Evolutionary conservation across 768 basidiomycete genomes (phyloP), one percentile per base, ranked within the genome.

Genomic region (Suillus weaverae): DNA sequence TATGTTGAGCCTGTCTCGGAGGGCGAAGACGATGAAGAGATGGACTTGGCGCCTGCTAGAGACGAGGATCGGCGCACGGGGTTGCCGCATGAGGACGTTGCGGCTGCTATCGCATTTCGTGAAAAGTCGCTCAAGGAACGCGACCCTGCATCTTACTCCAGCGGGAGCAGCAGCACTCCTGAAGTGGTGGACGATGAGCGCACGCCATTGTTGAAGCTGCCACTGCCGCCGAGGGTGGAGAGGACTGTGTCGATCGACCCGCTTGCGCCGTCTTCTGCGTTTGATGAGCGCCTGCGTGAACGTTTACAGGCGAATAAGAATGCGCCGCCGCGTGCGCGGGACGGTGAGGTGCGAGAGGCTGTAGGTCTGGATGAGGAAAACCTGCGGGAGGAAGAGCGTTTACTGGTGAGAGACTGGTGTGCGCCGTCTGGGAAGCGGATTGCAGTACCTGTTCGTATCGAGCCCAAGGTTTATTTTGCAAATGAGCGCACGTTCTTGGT

Each of bases 391-490:
- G 82, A 85, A 26, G 87, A 89, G 67, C 83, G 87, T 66, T 74
- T 89, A 18, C 72, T 91, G 55, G 85, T 83, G 61, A 81, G 89
- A 62, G 85, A 86, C 64, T 93, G 90, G 89, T 80, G 74, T 32
- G 97, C 96, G 1, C 91, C 93, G 0, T 78, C 83, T 48, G 96
- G 96, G 13, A 98, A 98, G 81, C 84, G 85, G 68, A 96, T 99
- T 64, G 87, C 95, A 0, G 87, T 99, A 3, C 95, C 97, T 32
- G 91, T 99, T n/a, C 86, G 97, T 62, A 86, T 99, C 55, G 97
- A 99, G 76, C 97, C 97, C 35, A 99, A 99, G 79, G 95, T 97
- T 4, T 97, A 96, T 73, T 99, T 98, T 74, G 97, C 97, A 7
- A 89, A 90, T 43, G 96, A 98, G 77, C 84, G 97, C 66, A 99